A percentile compares a stretch with the other conserved stretches of the same genome.
Conservation (phyloP, 371 early-diverging fungal species). For the Actinomortierella wolfii region DNA sequence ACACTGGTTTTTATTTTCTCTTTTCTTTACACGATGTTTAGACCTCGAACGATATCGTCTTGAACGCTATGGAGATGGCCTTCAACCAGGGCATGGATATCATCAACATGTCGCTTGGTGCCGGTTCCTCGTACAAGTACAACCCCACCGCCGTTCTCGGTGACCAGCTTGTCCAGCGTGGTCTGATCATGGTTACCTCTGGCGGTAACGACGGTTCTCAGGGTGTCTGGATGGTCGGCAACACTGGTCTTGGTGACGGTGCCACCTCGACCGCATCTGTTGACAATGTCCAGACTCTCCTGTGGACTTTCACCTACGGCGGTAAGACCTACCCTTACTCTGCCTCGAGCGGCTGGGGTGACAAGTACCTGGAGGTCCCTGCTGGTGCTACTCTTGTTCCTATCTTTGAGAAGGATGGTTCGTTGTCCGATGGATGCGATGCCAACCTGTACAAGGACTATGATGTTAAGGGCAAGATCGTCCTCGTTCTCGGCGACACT, state of each 20-base stretch:
- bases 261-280: constrained; percentile 23
- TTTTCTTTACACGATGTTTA: background rate
- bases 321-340: constrained; percentile 16
- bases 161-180: constrained; percentile 43
- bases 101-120: constrained; percentile 69
- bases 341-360: constrained; percentile 10
- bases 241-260: constrained; percentile 20
- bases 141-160: constrained; percentile 51
- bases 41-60: constrained; percentile 45
- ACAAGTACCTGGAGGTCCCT: constrained; percentile 8
- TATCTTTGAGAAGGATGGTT: constrained; percentile 59
- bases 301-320: constrained; percentile 16
- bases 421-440: constrained; percentile 49
- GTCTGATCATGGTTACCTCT: constrained; percentile 57
- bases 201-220: constrained; percentile 75
- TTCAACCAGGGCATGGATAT: constrained; percentile 60
- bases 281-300: constrained; percentile 19
- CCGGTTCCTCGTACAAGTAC: constrained; percentile 48
- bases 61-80: constrained; percentile 62
- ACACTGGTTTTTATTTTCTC: background rate
- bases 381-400: constrained; percentile 21
- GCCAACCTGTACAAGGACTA: constrained; percentile 31
- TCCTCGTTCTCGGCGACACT: constrained; percentile 60
- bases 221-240: constrained; percentile 44
- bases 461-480: constrained; percentile 54